Evolutionary conservation across 73 alveolate species (phyloP).

Genomic region (Paramecium sexaurelia): DNA sequence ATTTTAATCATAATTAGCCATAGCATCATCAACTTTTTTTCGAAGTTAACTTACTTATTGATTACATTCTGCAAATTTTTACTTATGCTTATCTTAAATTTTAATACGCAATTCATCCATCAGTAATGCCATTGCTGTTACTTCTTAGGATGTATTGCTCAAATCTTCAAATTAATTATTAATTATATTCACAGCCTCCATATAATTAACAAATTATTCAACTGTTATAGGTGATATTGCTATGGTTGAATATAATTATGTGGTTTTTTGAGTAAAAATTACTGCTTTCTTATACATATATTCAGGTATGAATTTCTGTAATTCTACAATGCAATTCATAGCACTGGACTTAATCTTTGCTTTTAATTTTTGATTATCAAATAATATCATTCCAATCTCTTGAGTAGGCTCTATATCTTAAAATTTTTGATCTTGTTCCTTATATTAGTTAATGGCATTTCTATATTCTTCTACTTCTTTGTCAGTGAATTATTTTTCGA

Average conservation of each 20-base stretch:
- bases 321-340: slow-evolving; percentile 57
- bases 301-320: slow-evolving; percentile 68
- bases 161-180: slow-evolving; percentile 73
- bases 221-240: slow-evolving; percentile 75
- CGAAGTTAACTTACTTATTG: slow-evolving; percentile 71
- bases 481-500: slow-evolving; percentile 62
- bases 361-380: slow-evolving; percentile 74
- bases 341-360: slow-evolving; percentile 71
- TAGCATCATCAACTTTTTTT: slow-evolving; percentile 78
- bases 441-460: slow-evolving; percentile 67
- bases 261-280: slow-evolving; percentile 19
- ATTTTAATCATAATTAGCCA: slow-evolving; percentile 82
- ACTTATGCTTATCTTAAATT: slow-evolving; percentile 76
- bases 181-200: slow-evolving; percentile 72
- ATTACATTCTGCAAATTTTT: slow-evolving; percentile 78
- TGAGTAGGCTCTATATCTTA: slow-evolving; percentile 69
- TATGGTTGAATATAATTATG: slow-evolving; percentile 46
- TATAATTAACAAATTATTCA: slow-evolving; percentile 75
- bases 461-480: slow-evolving; percentile 80
- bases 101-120: slow-evolving; percentile 80
- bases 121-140: slow-evolving; percentile 73
- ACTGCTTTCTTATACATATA: slow-evolving; percentile 68
- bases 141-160: slow-evolving; percentile 72
- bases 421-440: slow-evolving; percentile 70
- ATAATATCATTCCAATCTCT: slow-evolving; percentile 76